Evolutionary conservation across 768 basidiomycete species (phyloP).

Genomic region (Dacryopinax primogenitus): DNA sequence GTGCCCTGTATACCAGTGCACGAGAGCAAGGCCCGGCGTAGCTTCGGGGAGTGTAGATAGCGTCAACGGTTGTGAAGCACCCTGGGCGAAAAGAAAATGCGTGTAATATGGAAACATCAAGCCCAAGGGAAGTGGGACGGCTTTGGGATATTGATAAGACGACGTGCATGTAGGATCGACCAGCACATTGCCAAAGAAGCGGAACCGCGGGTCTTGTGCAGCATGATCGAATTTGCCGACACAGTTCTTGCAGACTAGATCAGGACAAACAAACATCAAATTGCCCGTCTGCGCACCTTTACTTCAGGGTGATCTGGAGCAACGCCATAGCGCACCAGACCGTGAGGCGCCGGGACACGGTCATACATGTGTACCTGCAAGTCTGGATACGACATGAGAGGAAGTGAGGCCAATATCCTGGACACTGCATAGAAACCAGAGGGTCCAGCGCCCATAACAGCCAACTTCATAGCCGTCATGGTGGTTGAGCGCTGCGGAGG

Average conservation of each 20-base stretch:
- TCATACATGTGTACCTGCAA: constrained; percentile 79
- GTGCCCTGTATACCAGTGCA: constrained; percentile 95
- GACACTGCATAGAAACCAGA: constrained; percentile 95
- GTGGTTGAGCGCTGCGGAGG: neutral
- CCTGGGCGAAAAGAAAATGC: constrained; percentile 75
- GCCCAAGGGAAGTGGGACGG: constrained; percentile 45
- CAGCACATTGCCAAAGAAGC: constrained; percentile 86
- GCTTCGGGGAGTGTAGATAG: constrained; percentile 36
- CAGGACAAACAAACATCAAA: constrained; percentile 12
- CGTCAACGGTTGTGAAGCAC: constrained; percentile 54
- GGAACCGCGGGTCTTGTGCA: constrained; percentile 65
- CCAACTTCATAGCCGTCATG: constrained; percentile 32
- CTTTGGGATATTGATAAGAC: constrained; percentile 37
- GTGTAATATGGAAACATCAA: constrained; percentile 62
- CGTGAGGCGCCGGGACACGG: constrained; percentile 85
- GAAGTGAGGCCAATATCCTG: constrained; percentile 56
- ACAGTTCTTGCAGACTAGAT: constrained; percentile 57
- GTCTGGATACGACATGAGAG: constrained; percentile 27
- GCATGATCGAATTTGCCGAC: constrained; percentile 84
- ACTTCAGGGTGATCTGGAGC: constrained; percentile 98
- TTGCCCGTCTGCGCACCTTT: constrained; percentile 43
- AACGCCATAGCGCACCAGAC: constrained; percentile 88
- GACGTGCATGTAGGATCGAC: constrained; percentile 28
- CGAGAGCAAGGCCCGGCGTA: constrained; percentile 65
- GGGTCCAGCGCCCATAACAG: constrained; percentile 86